A percentile compares a stretch with the other conserved stretches of the same genome.
phyloP scores from a whole-genome alignment of 352 stramenopile genomes.

The Peronospora belbahrii region DNA sequence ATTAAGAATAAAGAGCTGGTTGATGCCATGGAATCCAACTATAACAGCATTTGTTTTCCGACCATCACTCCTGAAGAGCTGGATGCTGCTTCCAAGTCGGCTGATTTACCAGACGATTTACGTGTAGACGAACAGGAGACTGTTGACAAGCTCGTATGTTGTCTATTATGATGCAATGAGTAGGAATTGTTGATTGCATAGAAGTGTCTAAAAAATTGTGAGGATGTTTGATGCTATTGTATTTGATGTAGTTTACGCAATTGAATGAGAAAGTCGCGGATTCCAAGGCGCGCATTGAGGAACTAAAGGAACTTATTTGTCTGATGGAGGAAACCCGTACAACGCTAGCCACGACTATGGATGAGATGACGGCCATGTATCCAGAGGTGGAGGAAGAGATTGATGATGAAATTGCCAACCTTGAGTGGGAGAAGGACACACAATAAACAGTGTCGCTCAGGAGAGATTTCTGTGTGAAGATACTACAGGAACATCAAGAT shows the following conservation, averaged over 20 bases:
- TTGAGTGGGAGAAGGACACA: constrained; percentile 87
- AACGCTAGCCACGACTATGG: constrained; percentile 77
- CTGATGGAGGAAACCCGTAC: constrained; percentile 81
- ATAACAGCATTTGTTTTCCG: constrained; percentile 80
- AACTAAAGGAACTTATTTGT: constrained; percentile 79
- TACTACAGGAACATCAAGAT: constrained; percentile 9
- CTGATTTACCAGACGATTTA: constrained; percentile 41
- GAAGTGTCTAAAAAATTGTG: too few relatives aligned
- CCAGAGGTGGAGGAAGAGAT: constrained; percentile 81
- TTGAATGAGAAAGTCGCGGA: constrained; percentile 78
- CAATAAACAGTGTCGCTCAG: constrained; percentile 66
- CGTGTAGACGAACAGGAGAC: constrained; percentile 77
- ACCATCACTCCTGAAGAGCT: constrained; percentile 69
- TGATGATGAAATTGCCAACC: constrained; percentile 83
- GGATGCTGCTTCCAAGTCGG: constrained; percentile 40
- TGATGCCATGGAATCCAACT: constrained; percentile 78
- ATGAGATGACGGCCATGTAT: constrained; percentile 82
- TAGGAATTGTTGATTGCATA: background rate
- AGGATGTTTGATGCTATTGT: constrained; percentile 4
- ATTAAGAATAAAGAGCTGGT: constrained; percentile 87
- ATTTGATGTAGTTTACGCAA: constrained; percentile 45
- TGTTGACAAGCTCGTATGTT: constrained; percentile 57
- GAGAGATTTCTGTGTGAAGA: constrained; percentile 7
- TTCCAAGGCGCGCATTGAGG: constrained; percentile 78
- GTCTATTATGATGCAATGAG: background rate